phyloP scores from a whole-genome alignment of 306 rosid genomes.

The Chamaecrista fasciculata region DNA sequence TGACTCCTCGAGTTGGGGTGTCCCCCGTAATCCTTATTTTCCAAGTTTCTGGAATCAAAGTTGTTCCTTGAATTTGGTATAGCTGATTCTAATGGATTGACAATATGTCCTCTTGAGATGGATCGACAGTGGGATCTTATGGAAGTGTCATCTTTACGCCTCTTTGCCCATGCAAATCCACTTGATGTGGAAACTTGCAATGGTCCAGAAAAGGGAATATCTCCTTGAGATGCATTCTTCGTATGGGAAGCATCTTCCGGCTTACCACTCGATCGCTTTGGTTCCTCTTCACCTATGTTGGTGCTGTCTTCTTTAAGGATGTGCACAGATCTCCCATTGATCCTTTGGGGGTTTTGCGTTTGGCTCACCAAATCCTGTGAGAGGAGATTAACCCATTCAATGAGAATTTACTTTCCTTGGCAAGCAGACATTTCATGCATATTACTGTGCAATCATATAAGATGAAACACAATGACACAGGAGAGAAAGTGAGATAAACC shows the following conservation, averaged over 20 bases:
- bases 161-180: constrained; percentile 94
- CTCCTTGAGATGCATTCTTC: constrained; percentile 88
- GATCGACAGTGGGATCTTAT: constrained; percentile 64
- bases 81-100: constrained; percentile 51
- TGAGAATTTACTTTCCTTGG: constrained; percentile 21
- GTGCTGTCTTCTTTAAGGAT: constrained; percentile 44
- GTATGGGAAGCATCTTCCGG: constrained; percentile 66
- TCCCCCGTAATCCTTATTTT: constrained; percentile 48
- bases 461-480: constrained; percentile 14
- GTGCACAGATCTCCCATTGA: constrained; percentile 42
- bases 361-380: constrained; percentile 56
- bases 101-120: constrained; percentile 64
- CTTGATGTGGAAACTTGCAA: constrained; percentile 88
- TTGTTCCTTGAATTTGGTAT: constrained; percentile 47
- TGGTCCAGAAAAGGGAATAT: constrained; percentile 83
- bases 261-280: constrained; percentile 49
- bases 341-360: constrained; percentile 43
- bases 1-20: constrained; percentile 46
- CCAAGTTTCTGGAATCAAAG: constrained; percentile 49
- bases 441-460: constrained; percentile 5
- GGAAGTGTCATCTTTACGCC: constrained; percentile 62
- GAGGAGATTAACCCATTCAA: constrained; percentile 15
- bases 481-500: constrained; percentile 45
- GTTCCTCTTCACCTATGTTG: constrained; percentile 31
- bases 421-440: background rate